Base-by-base conservation (phyloP, 78 protist species). In the Corallochytrium limacisporum region DNA sequence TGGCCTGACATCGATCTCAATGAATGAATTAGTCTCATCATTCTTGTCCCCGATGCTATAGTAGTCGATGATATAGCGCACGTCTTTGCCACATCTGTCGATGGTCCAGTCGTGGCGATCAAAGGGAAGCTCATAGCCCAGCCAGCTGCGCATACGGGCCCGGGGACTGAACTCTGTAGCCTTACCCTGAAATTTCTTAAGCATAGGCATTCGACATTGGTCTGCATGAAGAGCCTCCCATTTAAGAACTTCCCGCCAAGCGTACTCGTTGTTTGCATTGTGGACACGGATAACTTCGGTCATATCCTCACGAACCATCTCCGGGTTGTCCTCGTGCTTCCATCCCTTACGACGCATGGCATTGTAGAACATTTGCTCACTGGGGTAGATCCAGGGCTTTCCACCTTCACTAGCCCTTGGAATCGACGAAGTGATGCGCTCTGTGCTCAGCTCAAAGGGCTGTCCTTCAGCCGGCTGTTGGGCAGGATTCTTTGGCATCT, bases 31-130 rank as follows among this genome's bases (percentile, higher is more conserved):
- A n/a, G n/a, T n/a, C n/a, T n/a, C n/a, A n/a, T n/a, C n/a, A n/a
- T n/a, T n/a, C n/a, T n/a, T n/a, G n/a, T n/a, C n/a, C n/a, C n/a
- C n/a, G n/a, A n/a, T n/a, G n/a, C n/a, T 53, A 60, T 84, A 84
- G 68, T 70, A 84, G 71, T 84, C 90, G 48, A 84, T 78, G 65
- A 84, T 61, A 55, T 84, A 84, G 54, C 84, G 56, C 6, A 74
- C 82, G 54, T 85, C 55, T 42, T 47, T 77, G 26, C 90, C 90
- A 68, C 74, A 65, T 42, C 90, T 62, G 69, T 84, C 90, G 12
- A 84, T 70, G 15, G 66, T 62, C 90, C 90, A 84, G 72, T 84
- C 90, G 65, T 84, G 90, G 16, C 90, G 72, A 51, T 84, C 90
- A 57, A 84, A 84, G 42, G 90, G 90, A 32, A 68, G 49, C 29